Conservation (phyloP, 306 rosid species). For the Inga oerstediana region DNA sequence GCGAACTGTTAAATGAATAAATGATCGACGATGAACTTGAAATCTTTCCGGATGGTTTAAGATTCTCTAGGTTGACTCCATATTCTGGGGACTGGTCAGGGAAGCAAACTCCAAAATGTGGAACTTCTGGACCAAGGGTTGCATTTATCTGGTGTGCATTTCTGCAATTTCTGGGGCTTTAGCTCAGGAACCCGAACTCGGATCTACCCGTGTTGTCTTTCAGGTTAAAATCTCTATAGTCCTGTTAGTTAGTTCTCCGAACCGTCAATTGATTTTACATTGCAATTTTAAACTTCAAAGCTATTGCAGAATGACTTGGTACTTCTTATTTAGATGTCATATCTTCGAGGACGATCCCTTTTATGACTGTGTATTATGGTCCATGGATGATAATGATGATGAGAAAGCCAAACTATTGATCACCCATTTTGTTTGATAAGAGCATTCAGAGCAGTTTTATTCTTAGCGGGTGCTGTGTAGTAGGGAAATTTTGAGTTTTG, state of each 20-base stretch:
- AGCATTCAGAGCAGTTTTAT: slow-evolving; percentile 9
- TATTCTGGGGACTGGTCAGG: slow-evolving; percentile 16
- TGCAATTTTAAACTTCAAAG: slow-evolving; percentile 13
- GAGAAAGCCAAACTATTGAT: slow-evolving; percentile 10
- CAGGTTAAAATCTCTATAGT: slow-evolving; percentile 50
- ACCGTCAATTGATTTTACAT: slow-evolving; percentile 16
- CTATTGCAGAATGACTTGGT: slow-evolving; percentile 5
- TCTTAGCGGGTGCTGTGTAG: neutral
- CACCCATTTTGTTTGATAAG: slow-evolving; percentile 19
- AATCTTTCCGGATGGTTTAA: neutral
- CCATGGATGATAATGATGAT: slow-evolving; percentile 18
- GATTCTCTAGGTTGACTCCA: slow-evolving; percentile 34
- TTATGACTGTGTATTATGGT: neutral
- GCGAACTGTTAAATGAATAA: neutral
- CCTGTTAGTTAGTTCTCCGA: neutral
- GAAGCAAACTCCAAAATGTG: slow-evolving; percentile 41
- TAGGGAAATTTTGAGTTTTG: slow-evolving; percentile 15
- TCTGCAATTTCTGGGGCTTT: slow-evolving; percentile 31
- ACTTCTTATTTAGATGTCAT: neutral
- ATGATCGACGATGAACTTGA: neutral
- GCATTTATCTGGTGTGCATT: slow-evolving; percentile 35
- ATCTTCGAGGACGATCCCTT: neutral
- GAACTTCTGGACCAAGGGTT: slow-evolving; percentile 36
- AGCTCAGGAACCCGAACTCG: slow-evolving; percentile 55
- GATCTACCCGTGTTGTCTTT: slow-evolving; percentile 82